These are phyloP conservation scores for Rhizopus delemar DNA, from an alignment of 371 early-diverging fungal species.

Conservation along the genomic window DNA sequence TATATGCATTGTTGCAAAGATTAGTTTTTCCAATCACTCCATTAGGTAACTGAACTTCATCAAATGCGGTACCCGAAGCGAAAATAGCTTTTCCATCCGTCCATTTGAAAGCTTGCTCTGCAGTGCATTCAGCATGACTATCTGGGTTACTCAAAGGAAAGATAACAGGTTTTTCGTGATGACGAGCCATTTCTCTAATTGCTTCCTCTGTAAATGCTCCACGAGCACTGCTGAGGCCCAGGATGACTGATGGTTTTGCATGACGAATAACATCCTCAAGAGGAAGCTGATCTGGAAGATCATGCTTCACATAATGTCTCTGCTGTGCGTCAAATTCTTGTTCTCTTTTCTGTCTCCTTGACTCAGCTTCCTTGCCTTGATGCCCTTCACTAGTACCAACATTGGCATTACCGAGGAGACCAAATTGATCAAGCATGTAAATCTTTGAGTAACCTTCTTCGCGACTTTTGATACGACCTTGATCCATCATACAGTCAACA, in stretches of 20 bases:
- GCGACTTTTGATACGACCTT: conserved; percentile 53
- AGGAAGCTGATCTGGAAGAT: conserved; percentile 50
- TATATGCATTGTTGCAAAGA: conserved; percentile 66
- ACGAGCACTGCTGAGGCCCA: conserved; percentile 60
- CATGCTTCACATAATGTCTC: conserved; percentile 51
- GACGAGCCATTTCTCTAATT: conserved; percentile 56
- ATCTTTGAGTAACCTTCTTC: conserved; percentile 58
- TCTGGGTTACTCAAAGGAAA: conserved; percentile 71
- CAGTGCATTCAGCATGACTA: conserved; percentile 65
- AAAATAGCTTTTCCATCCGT: conserved; percentile 63
- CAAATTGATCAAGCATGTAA: conserved; percentile 61
- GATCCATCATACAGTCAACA: conserved; percentile 61
- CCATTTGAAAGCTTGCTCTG: conserved; percentile 63
- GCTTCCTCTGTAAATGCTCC: conserved; percentile 63
- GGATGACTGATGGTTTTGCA: conserved; percentile 62
- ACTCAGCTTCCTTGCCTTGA: background rate
- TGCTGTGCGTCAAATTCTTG: conserved; percentile 54
- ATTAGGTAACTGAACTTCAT: conserved; percentile 46
- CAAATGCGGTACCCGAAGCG: conserved; percentile 63
- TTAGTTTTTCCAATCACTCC: conserved; percentile 55
- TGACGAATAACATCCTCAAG: conserved; percentile 58
- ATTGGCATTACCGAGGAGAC: conserved; percentile 50
- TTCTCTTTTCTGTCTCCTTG: conserved; percentile 19
- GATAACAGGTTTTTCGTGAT: conserved; percentile 57
- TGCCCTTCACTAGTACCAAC: background rate